Evolutionary conservation across 2,329 filamentous ascomycete genomes (phyloP).

Genomic region (Ophiognomonia clavigignenti-juglandacearum): DNA sequence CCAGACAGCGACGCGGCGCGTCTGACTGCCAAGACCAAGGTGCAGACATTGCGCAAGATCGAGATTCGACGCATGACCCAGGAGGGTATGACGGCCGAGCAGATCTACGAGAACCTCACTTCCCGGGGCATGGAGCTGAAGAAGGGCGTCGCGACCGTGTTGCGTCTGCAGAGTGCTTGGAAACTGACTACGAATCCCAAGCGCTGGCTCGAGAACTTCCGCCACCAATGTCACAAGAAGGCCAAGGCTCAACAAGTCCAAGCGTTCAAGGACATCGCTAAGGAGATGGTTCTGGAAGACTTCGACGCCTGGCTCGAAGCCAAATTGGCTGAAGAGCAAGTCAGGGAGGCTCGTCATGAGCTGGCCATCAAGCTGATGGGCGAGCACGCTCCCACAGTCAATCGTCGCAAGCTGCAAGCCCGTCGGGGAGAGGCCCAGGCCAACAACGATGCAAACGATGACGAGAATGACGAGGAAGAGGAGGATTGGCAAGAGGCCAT

Average conservation of each 20-base stretch:
- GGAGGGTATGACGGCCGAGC: slow-evolving; percentile 15
- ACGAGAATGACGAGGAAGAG: background rate
- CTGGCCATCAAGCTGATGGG: slow-evolving; percentile 13
- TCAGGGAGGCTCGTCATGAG: slow-evolving; percentile 11
- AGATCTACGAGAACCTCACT: slow-evolving; percentile 16
- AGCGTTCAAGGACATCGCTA: slow-evolving; percentile 10
- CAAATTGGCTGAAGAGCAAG: slow-evolving; percentile 4
- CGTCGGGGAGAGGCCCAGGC: background rate
- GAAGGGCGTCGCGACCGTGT: slow-evolving; percentile 17
- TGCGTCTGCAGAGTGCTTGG: slow-evolving; percentile 19
- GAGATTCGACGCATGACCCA: slow-evolving; percentile 19
- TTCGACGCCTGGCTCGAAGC: slow-evolving; percentile 1
- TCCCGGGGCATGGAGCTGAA: slow-evolving; percentile 18
- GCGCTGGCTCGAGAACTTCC: slow-evolving; percentile 13
- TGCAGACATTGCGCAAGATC: slow-evolving; percentile 12
- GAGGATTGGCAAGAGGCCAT: background rate
- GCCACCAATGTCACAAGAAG: slow-evolving; percentile 14
- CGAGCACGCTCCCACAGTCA: slow-evolving; percentile 7
- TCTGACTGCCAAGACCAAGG: slow-evolving; percentile 10
- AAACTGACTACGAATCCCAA: slow-evolving; percentile 11
- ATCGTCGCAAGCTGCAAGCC: slow-evolving; percentile 10
- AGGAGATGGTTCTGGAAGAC: slow-evolving; percentile 7
- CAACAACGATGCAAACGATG: background rate
- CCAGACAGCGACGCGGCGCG: slow-evolving; percentile 14
- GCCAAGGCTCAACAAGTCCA: slow-evolving; percentile 10